phyloP scores from a whole-genome alignment of 83 land plant species.

The Diphasiastrum complanatum region DNA sequence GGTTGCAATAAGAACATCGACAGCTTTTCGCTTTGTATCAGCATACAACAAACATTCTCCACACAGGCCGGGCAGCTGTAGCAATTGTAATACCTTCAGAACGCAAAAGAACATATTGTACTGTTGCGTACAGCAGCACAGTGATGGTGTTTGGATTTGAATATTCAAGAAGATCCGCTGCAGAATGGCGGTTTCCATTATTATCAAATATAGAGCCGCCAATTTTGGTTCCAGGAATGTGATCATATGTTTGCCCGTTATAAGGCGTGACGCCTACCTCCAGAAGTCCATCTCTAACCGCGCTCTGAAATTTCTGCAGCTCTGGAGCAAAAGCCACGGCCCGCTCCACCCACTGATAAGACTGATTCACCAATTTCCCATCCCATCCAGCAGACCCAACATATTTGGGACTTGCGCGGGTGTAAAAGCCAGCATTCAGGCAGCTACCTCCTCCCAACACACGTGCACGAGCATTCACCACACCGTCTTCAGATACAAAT shows the following conservation, averaged over 20 bases:
- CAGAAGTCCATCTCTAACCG: slow-evolving; percentile 46
- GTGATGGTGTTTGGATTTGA: slow-evolving; percentile 48
- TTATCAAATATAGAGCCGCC: slow-evolving; percentile 71
- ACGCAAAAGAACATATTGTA: slow-evolving; percentile 36
- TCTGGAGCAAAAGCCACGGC: slow-evolving; percentile 48
- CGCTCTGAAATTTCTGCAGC: slow-evolving; percentile 55
- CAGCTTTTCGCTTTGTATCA: neutral
- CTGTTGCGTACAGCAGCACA: slow-evolving; percentile 56
- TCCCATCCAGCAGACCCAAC: slow-evolving; percentile 53
- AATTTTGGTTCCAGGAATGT: slow-evolving; percentile 60
- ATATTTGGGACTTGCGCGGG: too few species aligned
- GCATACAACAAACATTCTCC: neutral
- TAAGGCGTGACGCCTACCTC: slow-evolving; percentile 60
- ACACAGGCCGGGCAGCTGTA: neutral
- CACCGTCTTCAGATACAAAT: too few species aligned
- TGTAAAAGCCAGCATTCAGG: too few species aligned
- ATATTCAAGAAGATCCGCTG: slow-evolving; percentile 73
- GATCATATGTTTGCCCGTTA: slow-evolving; percentile 66
- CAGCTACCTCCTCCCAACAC: too few species aligned
- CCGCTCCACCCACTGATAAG: slow-evolving; percentile 68
- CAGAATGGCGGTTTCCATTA: slow-evolving; percentile 60
- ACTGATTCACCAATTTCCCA: slow-evolving; percentile 39
- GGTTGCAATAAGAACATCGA: neutral
- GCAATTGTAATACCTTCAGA: slow-evolving; percentile 8
- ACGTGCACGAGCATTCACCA: too few species aligned